Conservation (phyloP, 139 green algal species). For the Edaphochlamys debaryana region DNA sequence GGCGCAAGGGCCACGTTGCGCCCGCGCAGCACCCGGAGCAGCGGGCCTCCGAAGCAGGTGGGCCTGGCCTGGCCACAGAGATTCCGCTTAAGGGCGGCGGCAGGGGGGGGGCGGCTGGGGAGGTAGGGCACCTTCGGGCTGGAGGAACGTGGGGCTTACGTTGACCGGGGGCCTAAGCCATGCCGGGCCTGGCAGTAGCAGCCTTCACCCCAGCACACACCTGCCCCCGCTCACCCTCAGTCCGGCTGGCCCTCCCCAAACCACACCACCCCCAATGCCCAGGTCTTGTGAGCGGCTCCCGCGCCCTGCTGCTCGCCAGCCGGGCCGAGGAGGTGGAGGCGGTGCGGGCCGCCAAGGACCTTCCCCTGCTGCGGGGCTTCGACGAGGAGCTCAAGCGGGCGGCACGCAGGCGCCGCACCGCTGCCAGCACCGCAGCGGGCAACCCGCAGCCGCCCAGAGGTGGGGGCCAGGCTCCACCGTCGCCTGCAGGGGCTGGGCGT, state of each 20-base stretch:
- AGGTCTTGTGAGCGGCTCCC: constrained; percentile 34
- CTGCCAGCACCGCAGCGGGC: not conserved
- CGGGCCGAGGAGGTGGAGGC: constrained; percentile 39
- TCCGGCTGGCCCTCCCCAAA: no score
- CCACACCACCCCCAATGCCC: not conserved
- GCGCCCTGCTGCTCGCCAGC: constrained; percentile 58
- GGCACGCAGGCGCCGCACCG: constrained; percentile 15
- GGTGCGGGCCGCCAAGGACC: constrained; percentile 45
- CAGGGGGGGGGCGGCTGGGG: no score
- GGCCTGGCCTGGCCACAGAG: no score
- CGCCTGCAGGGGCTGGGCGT: no score
- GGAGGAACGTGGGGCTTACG: no score
- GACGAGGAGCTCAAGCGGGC: constrained; percentile 70
- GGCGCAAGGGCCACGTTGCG: constrained; percentile 1
- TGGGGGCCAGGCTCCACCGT: not conserved
- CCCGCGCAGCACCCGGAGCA: not conserved
- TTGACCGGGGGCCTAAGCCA: no score
- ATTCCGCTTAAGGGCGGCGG: no score
- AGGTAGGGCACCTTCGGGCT: no score
- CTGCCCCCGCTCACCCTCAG: no score
- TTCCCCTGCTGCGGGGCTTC: constrained; percentile 57
- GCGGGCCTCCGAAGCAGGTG: constrained; percentile 7
- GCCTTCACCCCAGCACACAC: no score
- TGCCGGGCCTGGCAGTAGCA: no score
- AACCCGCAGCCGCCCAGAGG: not conserved